A percentile compares a stretch with the other conserved stretches of the same genome.
Conservation (phyloP, 352 stramenopile genomes). For the Pythium coloratum region DNA sequence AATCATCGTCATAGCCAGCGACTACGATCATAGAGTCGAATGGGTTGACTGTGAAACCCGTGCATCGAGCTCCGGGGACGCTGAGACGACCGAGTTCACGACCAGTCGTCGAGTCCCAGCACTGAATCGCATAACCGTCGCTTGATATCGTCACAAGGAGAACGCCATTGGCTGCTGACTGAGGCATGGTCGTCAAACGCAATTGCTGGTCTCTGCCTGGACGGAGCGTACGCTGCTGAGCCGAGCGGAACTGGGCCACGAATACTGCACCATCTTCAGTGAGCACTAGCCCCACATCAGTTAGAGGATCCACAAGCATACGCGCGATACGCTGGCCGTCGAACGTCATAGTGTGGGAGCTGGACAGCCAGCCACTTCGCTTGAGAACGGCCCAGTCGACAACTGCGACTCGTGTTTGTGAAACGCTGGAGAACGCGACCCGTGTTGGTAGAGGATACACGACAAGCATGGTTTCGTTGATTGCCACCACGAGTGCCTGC, state of each 20-base stretch:
- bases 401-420: conserved; percentile 32
- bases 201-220: not conserved
- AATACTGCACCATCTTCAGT: conserved; percentile 33
- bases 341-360: conserved; percentile 33
- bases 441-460: conserved; percentile 46
- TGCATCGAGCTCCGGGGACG: conserved; percentile 29
- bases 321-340: conserved; percentile 19
- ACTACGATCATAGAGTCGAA: conserved; percentile 29
- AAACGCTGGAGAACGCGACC: conserved; percentile 23
- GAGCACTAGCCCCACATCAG: conserved; percentile 36
- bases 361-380: conserved; percentile 37
- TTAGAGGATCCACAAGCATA: conserved; percentile 44
- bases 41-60: conserved; percentile 38
- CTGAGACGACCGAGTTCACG: conserved; percentile 45
- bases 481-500: conserved; percentile 22
- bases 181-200: not conserved
- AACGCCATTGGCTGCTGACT: conserved; percentile 29
- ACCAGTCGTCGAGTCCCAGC: conserved; percentile 41
- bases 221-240: conserved; percentile 9
- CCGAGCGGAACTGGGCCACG: conserved; percentile 36
- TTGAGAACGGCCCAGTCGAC: conserved; percentile 35
- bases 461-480: conserved; percentile 27
- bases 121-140: conserved; percentile 33
- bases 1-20: conserved; percentile 49
- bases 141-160: conserved; percentile 37